phyloP scores from a whole-genome alignment of 208 protist species.

The Leishmania amazonensis region DNA sequence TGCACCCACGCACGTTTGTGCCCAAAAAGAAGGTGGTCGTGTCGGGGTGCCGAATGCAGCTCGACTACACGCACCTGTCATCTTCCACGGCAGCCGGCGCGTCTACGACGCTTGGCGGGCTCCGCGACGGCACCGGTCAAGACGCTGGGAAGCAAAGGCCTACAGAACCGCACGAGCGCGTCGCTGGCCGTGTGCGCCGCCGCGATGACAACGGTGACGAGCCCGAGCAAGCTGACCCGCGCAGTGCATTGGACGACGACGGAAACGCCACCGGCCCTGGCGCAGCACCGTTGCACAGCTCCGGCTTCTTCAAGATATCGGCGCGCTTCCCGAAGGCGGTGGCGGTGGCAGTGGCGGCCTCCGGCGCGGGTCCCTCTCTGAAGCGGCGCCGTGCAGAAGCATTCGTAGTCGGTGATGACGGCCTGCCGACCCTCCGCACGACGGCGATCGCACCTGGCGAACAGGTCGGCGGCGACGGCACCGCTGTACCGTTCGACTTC shows the following conservation, averaged over 20 bases:
- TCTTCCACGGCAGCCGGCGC: background rate
- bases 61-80: slow-evolving; percentile 32
- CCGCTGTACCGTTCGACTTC: slow-evolving; percentile 52
- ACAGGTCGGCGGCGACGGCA: background rate
- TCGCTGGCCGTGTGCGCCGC: slow-evolving; percentile 53
- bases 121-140: background rate
- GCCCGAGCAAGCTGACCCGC: background rate
- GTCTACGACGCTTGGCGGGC: background rate
- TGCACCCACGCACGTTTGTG: slow-evolving; percentile 69
- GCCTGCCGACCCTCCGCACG: slow-evolving; percentile 37
- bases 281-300: background rate
- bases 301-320: slow-evolving; percentile 53
- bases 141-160: background rate
- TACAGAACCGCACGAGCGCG: slow-evolving; percentile 26
- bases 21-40: slow-evolving; percentile 59
- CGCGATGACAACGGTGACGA: slow-evolving; percentile 63
- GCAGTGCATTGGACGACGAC: background rate
- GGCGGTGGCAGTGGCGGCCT: slow-evolving; percentile 16
- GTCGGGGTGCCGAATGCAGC: slow-evolving; percentile 37
- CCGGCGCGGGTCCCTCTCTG: slow-evolving; percentile 10
- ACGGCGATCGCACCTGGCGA: slow-evolving; percentile 39
- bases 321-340: slow-evolving; percentile 36
- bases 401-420: slow-evolving; percentile 40
- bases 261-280: background rate
- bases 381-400: slow-evolving; percentile 59